Evolutionary conservation across 306 rosid species (phyloP).

Genomic region (Nissolia schottii): DNA sequence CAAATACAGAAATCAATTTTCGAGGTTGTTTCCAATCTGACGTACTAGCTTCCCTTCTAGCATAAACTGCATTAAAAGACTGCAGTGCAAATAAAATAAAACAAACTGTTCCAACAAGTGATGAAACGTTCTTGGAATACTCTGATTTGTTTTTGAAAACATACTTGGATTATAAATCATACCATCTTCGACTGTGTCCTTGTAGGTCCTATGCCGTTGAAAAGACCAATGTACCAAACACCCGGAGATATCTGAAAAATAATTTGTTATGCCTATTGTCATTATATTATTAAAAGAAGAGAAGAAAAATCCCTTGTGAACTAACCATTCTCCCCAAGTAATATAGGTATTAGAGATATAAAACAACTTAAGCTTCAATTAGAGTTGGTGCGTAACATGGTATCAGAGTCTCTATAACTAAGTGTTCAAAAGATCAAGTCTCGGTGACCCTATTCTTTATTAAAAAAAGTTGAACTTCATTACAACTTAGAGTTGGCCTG

Average conservation of each 20-base stretch:
- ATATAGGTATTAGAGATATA: neutral
- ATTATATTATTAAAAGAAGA: neutral
- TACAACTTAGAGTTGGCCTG: neutral
- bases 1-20: neutral
- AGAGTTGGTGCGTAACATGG: neutral
- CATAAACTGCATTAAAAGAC: neutral
- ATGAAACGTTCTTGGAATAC: neutral
- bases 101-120: neutral
- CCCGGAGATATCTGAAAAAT: slow-evolving; percentile 80
- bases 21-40: neutral
- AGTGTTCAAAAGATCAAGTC: neutral
- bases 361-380: neutral
- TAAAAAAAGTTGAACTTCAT: neutral
- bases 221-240: slow-evolving; percentile 80
- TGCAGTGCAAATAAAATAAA: neutral
- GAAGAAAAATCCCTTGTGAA: neutral
- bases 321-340: neutral
- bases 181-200: slow-evolving; percentile 91
- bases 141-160: neutral
- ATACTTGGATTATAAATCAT: neutral
- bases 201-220: slow-evolving; percentile 80
- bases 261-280: slow-evolving; percentile 2
- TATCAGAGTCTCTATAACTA: neutral
- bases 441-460: neutral
- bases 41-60: neutral